Conservation (phyloP, 1,284 basidiomycete species). For the Cutaneotrichosporon cyanovorans region DNA sequence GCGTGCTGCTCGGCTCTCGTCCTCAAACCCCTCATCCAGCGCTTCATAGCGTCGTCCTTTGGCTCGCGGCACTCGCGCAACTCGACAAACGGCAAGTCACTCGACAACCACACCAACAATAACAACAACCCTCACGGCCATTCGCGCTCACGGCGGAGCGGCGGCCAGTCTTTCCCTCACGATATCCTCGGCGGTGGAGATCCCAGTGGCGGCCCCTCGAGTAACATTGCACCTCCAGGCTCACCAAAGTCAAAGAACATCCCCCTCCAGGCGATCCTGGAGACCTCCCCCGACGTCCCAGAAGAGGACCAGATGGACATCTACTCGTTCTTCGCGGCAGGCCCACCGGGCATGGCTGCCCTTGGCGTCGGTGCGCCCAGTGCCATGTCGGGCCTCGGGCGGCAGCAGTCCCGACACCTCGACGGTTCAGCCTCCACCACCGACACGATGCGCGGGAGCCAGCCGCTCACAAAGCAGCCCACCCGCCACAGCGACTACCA, state of each 20-base stretch:
- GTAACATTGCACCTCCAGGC: too few relatives aligned
- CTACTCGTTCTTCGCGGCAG: constrained; percentile 30
- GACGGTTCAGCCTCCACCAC: too few relatives aligned
- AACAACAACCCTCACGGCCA: too few relatives aligned
- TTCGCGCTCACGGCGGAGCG: too few relatives aligned
- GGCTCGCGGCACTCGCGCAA: neutral
- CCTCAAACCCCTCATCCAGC: constrained; percentile 42
- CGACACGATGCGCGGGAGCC: too few relatives aligned
- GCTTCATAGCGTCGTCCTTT: constrained; percentile 5
- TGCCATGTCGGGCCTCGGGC: neutral
- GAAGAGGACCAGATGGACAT: constrained; percentile 31
- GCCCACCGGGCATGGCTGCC: constrained; percentile 12
- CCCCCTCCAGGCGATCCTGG: constrained; percentile 20
- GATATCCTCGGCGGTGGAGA: too few relatives aligned
- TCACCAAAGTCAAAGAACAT: constrained; percentile 10
- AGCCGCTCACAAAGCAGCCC: constrained; percentile 1
- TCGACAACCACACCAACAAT: too few relatives aligned
- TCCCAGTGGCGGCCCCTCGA: too few relatives aligned
- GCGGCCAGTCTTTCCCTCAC: neutral
- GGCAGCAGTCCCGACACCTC: too few relatives aligned
- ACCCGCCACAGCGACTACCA: constrained; percentile 1
- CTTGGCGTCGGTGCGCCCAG: neutral
- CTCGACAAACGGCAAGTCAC: neutral
- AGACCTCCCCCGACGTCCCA: constrained; percentile 10
- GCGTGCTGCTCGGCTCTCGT: constrained; percentile 42